Conservation (phyloP, 192 early-diverging fungal species). For the Entomortierella beljakovae region DNA sequence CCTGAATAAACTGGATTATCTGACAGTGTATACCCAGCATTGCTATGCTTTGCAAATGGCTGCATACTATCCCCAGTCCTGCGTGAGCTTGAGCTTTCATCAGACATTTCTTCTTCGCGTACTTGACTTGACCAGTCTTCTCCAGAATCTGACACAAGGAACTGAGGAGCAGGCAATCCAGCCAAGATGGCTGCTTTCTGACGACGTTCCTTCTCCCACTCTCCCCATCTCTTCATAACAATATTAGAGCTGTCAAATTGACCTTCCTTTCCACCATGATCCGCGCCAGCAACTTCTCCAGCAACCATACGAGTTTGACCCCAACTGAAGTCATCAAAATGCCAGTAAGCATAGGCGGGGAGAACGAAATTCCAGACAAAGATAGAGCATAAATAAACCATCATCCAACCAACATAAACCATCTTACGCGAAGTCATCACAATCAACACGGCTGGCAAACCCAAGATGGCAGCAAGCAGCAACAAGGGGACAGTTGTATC, state of each 20-base stretch:
- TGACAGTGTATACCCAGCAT: slow-evolving; percentile 27
- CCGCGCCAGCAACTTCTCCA: slow-evolving; percentile 68
- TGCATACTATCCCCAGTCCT: slow-evolving; percentile 36
- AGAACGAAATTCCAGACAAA: slow-evolving; percentile 87
- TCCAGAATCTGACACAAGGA: slow-evolving; percentile 52
- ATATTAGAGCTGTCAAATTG: slow-evolving; percentile 74
- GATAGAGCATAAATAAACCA: slow-evolving; percentile 77
- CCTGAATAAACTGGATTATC: slow-evolving; percentile 13
- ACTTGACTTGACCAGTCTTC: slow-evolving; percentile 47
- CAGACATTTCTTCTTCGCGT: slow-evolving; percentile 45
- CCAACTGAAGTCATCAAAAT: slow-evolving; percentile 93
- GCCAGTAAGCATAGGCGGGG: slow-evolving; percentile 87
- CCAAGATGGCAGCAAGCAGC: slow-evolving; percentile 82
- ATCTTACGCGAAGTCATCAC: slow-evolving; percentile 88
- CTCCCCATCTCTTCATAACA: slow-evolving; percentile 79
- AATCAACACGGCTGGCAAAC: slow-evolving; percentile 92
- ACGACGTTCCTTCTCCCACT: slow-evolving; percentile 65
- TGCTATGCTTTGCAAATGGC: slow-evolving; percentile 47
- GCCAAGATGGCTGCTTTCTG: slow-evolving; percentile 57
- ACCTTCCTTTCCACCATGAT: slow-evolving; percentile 67
- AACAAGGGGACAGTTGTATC: slow-evolving; percentile 69
- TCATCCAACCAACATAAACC: slow-evolving; percentile 94
- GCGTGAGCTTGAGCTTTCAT: slow-evolving; percentile 41
- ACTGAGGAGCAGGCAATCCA: slow-evolving; percentile 56
- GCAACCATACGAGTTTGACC: slow-evolving; percentile 77